Percentiles rank a stretch among this genome's conserved stretches.
These are phyloP conservation scores for Pleurotus salmoneostramineus DNA, from an alignment of 768 basidiomycete species.

Conservation along the genomic window DNA sequence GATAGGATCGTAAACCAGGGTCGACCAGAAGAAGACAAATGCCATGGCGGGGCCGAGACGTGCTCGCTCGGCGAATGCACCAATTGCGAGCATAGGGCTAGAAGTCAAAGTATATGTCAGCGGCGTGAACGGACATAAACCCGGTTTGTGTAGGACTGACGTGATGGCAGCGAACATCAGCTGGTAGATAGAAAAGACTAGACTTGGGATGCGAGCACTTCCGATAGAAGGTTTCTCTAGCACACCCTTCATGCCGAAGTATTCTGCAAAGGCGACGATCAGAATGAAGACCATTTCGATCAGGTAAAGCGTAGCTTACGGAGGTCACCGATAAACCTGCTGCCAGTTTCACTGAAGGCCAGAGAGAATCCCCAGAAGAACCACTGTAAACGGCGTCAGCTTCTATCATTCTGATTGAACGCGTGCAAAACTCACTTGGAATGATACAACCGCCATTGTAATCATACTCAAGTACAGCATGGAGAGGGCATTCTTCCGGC, in stretches of 20 bases:
- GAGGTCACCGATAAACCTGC: slow-evolving; percentile 81
- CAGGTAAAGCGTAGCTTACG: slow-evolving; percentile 35
- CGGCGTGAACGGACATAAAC: slow-evolving; percentile 11
- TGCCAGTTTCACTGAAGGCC: slow-evolving; percentile 78
- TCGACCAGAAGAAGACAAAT: slow-evolving; percentile 89
- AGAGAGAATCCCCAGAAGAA: slow-evolving; percentile 98
- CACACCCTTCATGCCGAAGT: slow-evolving; percentile 83
- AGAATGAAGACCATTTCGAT: not conserved
- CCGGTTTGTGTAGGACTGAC: slow-evolving; percentile 31
- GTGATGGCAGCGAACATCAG: slow-evolving; percentile 90
- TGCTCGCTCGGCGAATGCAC: slow-evolving; percentile 88
- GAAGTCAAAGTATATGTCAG: slow-evolving; percentile 14
- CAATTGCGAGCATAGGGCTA: slow-evolving; percentile 84
- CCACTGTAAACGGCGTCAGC: slow-evolving; percentile 49
- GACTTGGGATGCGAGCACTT: slow-evolving; percentile 61
- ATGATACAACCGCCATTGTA: slow-evolving; percentile 73
- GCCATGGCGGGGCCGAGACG: slow-evolving; percentile 82
- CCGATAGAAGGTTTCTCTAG: slow-evolving; percentile 74
- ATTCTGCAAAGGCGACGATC: slow-evolving; percentile 34
- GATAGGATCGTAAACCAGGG: slow-evolving; percentile 89
- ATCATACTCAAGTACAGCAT: slow-evolving; percentile 87
- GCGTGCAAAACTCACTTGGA: slow-evolving; percentile 56
- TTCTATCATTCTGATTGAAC: not conserved
- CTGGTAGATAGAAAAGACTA: slow-evolving; percentile 84
- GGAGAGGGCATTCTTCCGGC: slow-evolving; percentile 90